Conservation (phyloP, 257 asterid species). For the Nicotiana benthamiana region DNA sequence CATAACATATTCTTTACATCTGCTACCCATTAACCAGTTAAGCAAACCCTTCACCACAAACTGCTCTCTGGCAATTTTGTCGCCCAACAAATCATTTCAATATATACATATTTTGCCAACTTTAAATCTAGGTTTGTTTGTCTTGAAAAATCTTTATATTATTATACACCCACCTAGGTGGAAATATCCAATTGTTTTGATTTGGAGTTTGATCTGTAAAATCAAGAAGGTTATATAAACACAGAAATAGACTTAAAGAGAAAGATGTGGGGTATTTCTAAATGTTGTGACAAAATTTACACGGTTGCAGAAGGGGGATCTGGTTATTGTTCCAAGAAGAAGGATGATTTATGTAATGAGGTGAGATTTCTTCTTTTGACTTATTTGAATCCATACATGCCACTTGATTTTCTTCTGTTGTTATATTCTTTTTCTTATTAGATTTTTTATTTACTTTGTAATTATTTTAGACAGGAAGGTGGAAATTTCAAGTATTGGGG, state of each 20-base stretch:
- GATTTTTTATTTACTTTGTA: not conserved
- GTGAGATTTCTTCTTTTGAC: slow-evolving; percentile 10
- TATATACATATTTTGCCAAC: not conserved
- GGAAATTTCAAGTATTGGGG: not conserved
- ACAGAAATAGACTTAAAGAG: not conserved
- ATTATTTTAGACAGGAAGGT: not conserved
- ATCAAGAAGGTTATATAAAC: not conserved
- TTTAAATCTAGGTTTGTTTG: not conserved
- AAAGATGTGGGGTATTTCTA: slow-evolving; percentile 49
- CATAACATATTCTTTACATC: slow-evolving; percentile 23
- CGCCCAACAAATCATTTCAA: not conserved
- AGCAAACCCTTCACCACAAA: slow-evolving; percentile 26
- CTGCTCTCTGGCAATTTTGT: not conserved
- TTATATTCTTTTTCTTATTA: not conserved
- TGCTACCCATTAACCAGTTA: slow-evolving; percentile 25
- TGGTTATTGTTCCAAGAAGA: slow-evolving; percentile 63
- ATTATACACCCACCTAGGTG: not conserved
- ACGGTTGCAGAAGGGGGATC: slow-evolving; percentile 76
- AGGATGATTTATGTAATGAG: slow-evolving; percentile 56
- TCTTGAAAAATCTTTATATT: not conserved
- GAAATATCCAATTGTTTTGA: not conserved
- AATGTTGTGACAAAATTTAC: slow-evolving; percentile 53
- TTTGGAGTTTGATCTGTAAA: slow-evolving; percentile 21
- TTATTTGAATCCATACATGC: not conserved
- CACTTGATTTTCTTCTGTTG: not conserved